Percentiles rank a stretch among this genome's conserved stretches.
phyloP scores from a whole-genome alignment of 352 stramenopile genomes.

The Phytophthora agathidicida region DNA sequence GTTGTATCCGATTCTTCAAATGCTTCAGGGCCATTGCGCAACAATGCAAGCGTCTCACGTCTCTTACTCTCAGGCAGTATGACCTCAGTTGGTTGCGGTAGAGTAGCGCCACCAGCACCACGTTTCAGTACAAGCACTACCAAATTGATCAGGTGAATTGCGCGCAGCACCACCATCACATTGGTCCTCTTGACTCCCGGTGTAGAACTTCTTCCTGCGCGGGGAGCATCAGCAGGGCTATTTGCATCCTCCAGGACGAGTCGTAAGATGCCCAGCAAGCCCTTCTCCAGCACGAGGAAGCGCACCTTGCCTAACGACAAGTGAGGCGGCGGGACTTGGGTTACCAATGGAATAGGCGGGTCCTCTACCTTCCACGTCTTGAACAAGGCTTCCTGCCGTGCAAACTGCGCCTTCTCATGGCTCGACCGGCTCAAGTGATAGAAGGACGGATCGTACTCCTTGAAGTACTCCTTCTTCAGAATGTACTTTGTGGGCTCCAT shows the following conservation, averaged over 20 bases:
- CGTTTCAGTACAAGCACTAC: constrained; percentile 65
- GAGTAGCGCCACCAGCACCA: constrained; percentile 12
- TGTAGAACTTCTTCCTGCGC: constrained; percentile 21
- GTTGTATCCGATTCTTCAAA: constrained; percentile 66
- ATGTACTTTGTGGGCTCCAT: constrained; percentile 83
- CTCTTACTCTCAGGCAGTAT: constrained; percentile 53
- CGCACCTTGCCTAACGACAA: constrained; percentile 57
- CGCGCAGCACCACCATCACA: constrained; percentile 68
- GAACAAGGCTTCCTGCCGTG: constrained; percentile 82
- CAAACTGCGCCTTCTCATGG: constrained; percentile 84
- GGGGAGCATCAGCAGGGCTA: constrained; percentile 14
- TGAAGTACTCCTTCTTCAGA: constrained; percentile 79
- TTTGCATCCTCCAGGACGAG: constrained; percentile 69
- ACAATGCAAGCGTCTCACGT: constrained; percentile 45
- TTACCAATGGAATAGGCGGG: constrained; percentile 67
- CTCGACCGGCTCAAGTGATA: constrained; percentile 78
- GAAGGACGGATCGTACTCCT: constrained; percentile 84
- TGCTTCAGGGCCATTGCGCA: constrained; percentile 62
- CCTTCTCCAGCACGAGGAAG: constrained; percentile 65
- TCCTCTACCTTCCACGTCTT: constrained; percentile 81
- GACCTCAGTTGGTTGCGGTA: constrained; percentile 32
- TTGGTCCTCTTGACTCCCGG: constrained; percentile 56
- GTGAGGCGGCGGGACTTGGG: constrained; percentile 61
- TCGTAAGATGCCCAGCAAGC: constrained; percentile 67
- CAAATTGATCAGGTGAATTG: constrained; percentile 75